Evolutionary conservation across 1,284 basidiomycete genomes (phyloP), one percentile per base, ranked within the genome.

Genomic region (Ceratobasidium sp.): DNA sequence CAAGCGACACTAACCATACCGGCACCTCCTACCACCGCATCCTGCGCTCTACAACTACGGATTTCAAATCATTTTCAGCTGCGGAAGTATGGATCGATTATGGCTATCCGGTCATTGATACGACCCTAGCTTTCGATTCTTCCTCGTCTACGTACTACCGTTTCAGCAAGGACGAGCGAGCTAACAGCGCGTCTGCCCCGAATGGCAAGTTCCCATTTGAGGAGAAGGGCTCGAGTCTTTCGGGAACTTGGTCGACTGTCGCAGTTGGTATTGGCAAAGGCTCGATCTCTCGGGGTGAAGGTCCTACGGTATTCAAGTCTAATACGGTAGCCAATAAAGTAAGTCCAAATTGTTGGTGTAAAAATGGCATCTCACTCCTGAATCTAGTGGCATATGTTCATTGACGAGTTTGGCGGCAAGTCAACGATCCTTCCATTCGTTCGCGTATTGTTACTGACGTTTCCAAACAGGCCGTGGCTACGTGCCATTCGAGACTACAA

Each of bases 171-270:
- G 64, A 69, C 23, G 64, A 69, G 21, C 36, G 64, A 38, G 64
- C 48, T 30, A 69, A 69, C 40, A 69, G 64, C 30, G 51, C 64
- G n/a, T 69, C 64, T 8, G 40, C 64, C 30, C 64, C 64, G 2
- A 69, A 69, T 21, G 64, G 64, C 58, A 69, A 69, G 14, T 69
- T 69, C 53, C 38, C 42, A 46, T 69, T 69, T 38, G 38, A 69
- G 40, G 64, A 69, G 36, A 69, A 53, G 23, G 46, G 64, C 36
- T 69, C 64, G 2, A 69, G 64, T 25, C 40, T 69, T 23, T 44
- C 30, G 14, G 64, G 64, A 30, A 40, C 51, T 30, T 69, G 51
- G 51, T 69, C 64, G 21, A 46, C 12, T 38, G 40, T 69, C 16
- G 42, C 36, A 4, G 51, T n/a, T 14, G 64, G 64, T 9, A 58